Evolutionary conservation across 768 basidiomycete genomes (phyloP).

Genomic region (Lyophyllum semitale): DNA sequence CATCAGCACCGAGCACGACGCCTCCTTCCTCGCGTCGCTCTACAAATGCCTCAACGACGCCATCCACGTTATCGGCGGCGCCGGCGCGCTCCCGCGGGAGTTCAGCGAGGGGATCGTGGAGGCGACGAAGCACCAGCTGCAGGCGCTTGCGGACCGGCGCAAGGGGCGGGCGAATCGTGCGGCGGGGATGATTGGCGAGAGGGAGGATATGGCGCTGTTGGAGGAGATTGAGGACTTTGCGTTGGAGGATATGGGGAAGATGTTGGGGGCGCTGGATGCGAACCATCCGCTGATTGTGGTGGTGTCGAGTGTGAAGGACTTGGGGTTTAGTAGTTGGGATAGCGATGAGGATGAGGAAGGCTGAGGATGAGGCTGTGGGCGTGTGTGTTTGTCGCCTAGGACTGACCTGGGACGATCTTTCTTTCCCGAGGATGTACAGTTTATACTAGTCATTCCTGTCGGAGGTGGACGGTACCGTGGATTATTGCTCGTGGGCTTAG

Average conservation of each 20-base stretch:
- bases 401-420: too few species aligned
- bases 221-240: slow-evolving; percentile 87
- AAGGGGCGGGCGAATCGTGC: slow-evolving; percentile 49
- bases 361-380: not conserved
- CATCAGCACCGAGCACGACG: slow-evolving; percentile 68
- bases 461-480: too few species aligned
- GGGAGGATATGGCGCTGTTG: slow-evolving; percentile 68
- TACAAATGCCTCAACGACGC: slow-evolving; percentile 72
- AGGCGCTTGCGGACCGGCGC: slow-evolving; percentile 66
- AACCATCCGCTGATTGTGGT: slow-evolving; percentile 71
- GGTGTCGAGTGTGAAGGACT: slow-evolving; percentile 68
- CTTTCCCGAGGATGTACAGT: too few species aligned
- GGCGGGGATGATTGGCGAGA: slow-evolving; percentile 41
- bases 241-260: slow-evolving; percentile 76
- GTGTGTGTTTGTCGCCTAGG: not conserved
- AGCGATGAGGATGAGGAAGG: slow-evolving; percentile 44
- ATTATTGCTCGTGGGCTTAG: too few species aligned
- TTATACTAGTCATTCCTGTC: too few species aligned
- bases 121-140: slow-evolving; percentile 73
- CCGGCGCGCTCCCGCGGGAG: slow-evolving; percentile 53
- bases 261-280: slow-evolving; percentile 54
- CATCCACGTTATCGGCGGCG: slow-evolving; percentile 57
- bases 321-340: slow-evolving; percentile 57
- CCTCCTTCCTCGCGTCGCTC: slow-evolving; percentile 76
- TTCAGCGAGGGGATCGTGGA: slow-evolving; percentile 59